Base-by-base conservation (phyloP, 352 stramenopile species). In the Sclerospora graminicola region DNA sequence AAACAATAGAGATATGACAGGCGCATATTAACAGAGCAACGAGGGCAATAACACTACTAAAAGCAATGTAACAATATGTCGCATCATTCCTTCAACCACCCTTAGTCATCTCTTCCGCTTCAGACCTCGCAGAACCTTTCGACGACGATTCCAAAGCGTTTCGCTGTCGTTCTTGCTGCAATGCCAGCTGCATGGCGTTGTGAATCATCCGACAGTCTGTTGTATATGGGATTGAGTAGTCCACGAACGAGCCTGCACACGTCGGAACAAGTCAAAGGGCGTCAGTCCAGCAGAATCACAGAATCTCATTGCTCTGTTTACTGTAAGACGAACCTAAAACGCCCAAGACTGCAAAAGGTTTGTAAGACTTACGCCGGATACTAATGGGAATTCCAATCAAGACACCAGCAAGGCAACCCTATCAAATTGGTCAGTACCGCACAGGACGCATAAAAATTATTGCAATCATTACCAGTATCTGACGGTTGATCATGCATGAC, bases 191-290 rank as follows among this genome's bases (percentile, higher is more conserved):
- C 60, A 88, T 64, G 26, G 76, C 67, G 42, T 88, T 88, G 51
- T 84, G 72, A 50, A 88, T 88, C 48, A 81, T 68, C 1, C 76
- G 65, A 51, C 76, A 88, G 63, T 88, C 76, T 32, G 68, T 70
- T 16, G 76, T 88, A 63, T 90, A 90, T 39, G 78, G 78, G 31
- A 84, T 66, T 48, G 78, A 88, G 53, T 90, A 90, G 56, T 90
- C 78, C 34, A 90, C 66, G 31, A 90, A 90, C 14, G 78, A 90
- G 9, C 78, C 78, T 89, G 36, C 27, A 41, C 14, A 36, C 6
- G 28, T 11, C 23, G 40, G 8, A 36, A 27, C 19, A 53, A 35
- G 4, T 36, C 16, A 33, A 50, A 13, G 37, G 8, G 32, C 30
- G 15, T 16, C 13, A 14, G 7, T 16, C 5, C 2, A 18, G 7